phyloP scores from a whole-genome alignment of 306 rosid species.

The Pterocarpus santalinus region DNA sequence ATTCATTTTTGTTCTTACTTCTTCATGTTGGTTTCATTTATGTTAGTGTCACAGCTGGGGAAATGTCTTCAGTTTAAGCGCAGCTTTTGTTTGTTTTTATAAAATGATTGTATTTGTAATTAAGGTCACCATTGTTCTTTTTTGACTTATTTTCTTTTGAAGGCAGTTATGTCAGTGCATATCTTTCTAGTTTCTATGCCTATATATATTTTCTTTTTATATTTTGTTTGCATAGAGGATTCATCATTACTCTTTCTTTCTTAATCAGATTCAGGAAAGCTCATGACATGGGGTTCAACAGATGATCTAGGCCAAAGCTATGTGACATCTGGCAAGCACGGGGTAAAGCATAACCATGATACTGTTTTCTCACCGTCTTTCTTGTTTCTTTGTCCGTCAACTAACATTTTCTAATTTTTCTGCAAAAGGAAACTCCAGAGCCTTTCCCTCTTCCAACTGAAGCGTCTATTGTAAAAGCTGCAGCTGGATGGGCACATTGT shows the following conservation, averaged over 20 bases:
- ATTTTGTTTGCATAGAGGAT: conserved; percentile 5
- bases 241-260: conserved; percentile 5
- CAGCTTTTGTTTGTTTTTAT: background rate
- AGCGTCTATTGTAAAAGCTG: conserved; percentile 72
- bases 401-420: conserved; percentile 48
- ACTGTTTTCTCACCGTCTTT: background rate
- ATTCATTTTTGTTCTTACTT: background rate
- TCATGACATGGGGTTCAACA: conserved; percentile 96
- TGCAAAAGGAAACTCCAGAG: conserved; percentile 87
- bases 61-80: conserved; percentile 6
- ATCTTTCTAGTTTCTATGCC: background rate
- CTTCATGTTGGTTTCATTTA: background rate
- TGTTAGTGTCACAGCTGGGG: background rate
- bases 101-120: background rate
- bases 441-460: conserved; percentile 91
- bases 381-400: conserved; percentile 35
- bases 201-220: background rate
- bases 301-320: conserved; percentile 98
- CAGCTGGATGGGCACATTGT: conserved; percentile 98
- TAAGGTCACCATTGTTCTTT: background rate
- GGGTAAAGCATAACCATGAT: conserved; percentile 63
- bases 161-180: background rate
- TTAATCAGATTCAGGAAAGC: conserved; percentile 79
- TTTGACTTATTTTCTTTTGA: background rate
- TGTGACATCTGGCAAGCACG: conserved; percentile 94